Percentiles rank a stretch among this genome's conserved stretches.
These are phyloP conservation scores for Syzygium jambos DNA, from an alignment of 345 rosid species.

Conservation along the genomic window DNA sequence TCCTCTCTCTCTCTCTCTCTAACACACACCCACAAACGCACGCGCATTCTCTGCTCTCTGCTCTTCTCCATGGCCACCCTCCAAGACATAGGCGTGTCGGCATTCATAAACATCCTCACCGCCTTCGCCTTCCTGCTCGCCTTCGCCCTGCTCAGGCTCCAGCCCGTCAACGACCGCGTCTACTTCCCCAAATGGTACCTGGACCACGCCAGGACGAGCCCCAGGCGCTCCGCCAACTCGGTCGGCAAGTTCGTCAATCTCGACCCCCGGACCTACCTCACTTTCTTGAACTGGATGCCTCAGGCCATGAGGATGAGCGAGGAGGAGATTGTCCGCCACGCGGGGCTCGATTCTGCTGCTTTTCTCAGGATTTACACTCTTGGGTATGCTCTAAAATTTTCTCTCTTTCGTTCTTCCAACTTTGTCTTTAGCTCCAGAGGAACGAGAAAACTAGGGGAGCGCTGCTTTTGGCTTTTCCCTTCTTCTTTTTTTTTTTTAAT, in stretches of 20 bases:
- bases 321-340: constrained; percentile 67
- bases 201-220: constrained; percentile 57
- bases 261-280: constrained; percentile 57
- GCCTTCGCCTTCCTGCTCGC: constrained; percentile 80
- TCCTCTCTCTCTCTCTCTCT: neutral
- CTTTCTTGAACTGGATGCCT: constrained; percentile 99
- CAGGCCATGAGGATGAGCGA: constrained; percentile 88
- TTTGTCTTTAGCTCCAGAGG: neutral
- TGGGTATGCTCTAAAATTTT: constrained; percentile 36
- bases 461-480: neutral
- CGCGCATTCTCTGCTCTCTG: neutral
- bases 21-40: neutral
- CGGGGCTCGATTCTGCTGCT: constrained; percentile 94
- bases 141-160: constrained; percentile 80
- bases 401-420: neutral
- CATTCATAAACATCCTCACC: constrained; percentile 55
- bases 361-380: constrained; percentile 87
- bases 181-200: constrained; percentile 91
- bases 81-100: constrained; percentile 81
- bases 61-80: constrained; percentile 63
- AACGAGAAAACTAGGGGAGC: neutral
- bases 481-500: no score
- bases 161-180: constrained; percentile 89
- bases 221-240: constrained; percentile 43
- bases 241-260: constrained; percentile 82